Percentiles rank a stretch among this genome's conserved stretches.
Conservation (phyloP, 352 stramenopile species). For the Globisporangium middletonii region DNA sequence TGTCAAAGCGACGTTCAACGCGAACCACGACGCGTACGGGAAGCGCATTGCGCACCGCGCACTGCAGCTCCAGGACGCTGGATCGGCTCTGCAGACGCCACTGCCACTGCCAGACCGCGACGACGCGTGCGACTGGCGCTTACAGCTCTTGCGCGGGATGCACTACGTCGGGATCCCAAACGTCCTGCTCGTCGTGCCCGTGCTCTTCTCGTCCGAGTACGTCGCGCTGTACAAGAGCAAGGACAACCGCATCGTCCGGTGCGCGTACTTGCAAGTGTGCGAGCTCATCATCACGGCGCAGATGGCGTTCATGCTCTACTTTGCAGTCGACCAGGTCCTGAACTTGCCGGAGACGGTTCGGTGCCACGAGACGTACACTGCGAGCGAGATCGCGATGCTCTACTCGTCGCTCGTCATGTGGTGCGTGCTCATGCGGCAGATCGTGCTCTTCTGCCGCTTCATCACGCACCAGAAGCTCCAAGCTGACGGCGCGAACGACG, state of each 20-base stretch:
- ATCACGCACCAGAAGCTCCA: slow-evolving; percentile 73
- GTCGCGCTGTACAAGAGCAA: slow-evolving; percentile 48
- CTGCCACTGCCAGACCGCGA: background rate
- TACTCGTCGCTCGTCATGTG: slow-evolving; percentile 53
- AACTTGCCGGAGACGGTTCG: slow-evolving; percentile 39
- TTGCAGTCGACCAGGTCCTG: slow-evolving; percentile 33
- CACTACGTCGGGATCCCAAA: slow-evolving; percentile 47
- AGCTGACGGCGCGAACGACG: slow-evolving; percentile 54
- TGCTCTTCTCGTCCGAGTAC: slow-evolving; percentile 41
- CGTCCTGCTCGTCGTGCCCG: slow-evolving; percentile 45
- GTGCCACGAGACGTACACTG: slow-evolving; percentile 27
- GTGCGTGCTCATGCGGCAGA: slow-evolving; percentile 52
- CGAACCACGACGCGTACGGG: slow-evolving; percentile 10
- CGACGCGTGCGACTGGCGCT: slow-evolving; percentile 25
- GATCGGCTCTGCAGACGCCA: background rate
- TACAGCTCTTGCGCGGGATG: slow-evolving; percentile 36
- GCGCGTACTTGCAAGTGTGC: slow-evolving; percentile 60
- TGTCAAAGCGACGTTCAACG: slow-evolving; percentile 22
- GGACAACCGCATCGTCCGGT: slow-evolving; percentile 54
- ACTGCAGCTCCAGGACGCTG: slow-evolving; percentile 2
- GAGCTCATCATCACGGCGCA: slow-evolving; percentile 54
- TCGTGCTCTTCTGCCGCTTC: slow-evolving; percentile 68
- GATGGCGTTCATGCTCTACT: slow-evolving; percentile 55
- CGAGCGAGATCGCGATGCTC: slow-evolving; percentile 42
- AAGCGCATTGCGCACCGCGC: slow-evolving; percentile 1